These are phyloP conservation scores for Blastocystis sp. DNA, from an alignment of 352 stramenopile species.

Conservation along the genomic window DNA sequence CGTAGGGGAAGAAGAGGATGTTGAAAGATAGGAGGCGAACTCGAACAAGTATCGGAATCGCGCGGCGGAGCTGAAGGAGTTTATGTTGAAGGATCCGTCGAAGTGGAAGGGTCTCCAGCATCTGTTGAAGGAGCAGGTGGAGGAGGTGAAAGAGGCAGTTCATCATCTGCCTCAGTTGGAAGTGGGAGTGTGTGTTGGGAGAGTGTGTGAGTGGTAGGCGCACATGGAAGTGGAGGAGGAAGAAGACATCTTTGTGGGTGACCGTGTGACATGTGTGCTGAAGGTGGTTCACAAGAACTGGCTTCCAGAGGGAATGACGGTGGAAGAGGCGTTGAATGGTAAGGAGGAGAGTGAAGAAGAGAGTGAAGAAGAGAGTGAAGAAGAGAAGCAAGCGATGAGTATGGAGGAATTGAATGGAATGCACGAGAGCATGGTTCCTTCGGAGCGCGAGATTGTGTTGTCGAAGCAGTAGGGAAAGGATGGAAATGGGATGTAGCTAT, in stretches of 20 bases:
- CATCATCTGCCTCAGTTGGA: neutral
- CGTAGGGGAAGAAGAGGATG: slow-evolving; percentile 68
- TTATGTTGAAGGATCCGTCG: neutral
- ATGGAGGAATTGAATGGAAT: neutral
- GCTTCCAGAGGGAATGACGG: neutral
- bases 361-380: neutral
- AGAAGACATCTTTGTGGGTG: slow-evolving; percentile 73
- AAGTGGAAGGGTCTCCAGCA: slow-evolving; percentile 35
- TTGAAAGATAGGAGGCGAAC: slow-evolving; percentile 70
- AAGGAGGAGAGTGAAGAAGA: neutral
- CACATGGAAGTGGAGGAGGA: slow-evolving; percentile 69
- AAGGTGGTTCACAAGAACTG: slow-evolving; percentile 75
- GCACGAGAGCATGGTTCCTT: neutral
- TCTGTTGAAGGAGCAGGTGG: slow-evolving; percentile 8
- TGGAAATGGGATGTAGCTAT: neutral
- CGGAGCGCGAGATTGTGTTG: neutral
- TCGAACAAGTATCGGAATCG: slow-evolving; percentile 73
- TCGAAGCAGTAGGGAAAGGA: neutral
- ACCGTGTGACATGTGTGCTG: slow-evolving; percentile 77
- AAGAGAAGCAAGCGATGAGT: neutral
- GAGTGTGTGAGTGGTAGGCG: neutral
- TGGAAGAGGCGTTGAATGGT: neutral
- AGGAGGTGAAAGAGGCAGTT: neutral
- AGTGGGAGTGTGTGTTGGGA: neutral
- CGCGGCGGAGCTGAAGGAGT: slow-evolving; percentile 72